Percentiles rank a stretch among this genome's conserved stretches.
phyloP scores from a whole-genome alignment of 2,329 filamentous ascomycete genomes.

The Colletotrichum higginsianum region DNA sequence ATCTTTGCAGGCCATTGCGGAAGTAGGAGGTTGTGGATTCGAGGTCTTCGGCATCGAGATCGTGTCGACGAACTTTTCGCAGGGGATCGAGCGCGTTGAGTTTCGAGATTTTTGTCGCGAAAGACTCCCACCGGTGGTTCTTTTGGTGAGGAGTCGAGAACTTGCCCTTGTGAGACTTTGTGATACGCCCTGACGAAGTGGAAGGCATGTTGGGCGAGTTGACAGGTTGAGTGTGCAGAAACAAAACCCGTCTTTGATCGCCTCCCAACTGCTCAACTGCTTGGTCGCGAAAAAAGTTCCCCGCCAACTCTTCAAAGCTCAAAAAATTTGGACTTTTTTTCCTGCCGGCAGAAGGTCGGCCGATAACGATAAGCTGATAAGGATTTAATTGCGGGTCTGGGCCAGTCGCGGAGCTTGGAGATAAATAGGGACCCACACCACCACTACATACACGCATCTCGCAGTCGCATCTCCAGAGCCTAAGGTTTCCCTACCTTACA shows the following conservation, averaged over 20 bases:
- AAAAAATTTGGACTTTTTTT: conserved; percentile 46
- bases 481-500: conserved; percentile 18
- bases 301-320: conserved; percentile 32
- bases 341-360: conserved; percentile 32
- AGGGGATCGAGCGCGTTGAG: conserved; percentile 92
- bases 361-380: conserved; percentile 44
- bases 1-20: conserved; percentile 84
- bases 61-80: conserved; percentile 87
- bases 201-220: conserved; percentile 68
- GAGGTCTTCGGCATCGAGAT: conserved; percentile 84
- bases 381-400: neutral
- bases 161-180: conserved; percentile 79
- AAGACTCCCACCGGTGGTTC: conserved; percentile 92
- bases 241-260: conserved; percentile 37
- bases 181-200: conserved; percentile 76
- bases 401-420: conserved; percentile 7
- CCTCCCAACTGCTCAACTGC: conserved; percentile 42
- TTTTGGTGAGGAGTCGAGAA: conserved; percentile 81
- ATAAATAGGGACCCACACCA: conserved; percentile 32
- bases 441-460: conserved; percentile 26
- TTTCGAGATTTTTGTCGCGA: conserved; percentile 90
- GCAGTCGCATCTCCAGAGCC: conserved; percentile 33
- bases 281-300: conserved; percentile 42
- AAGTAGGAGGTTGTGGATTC: conserved; percentile 89
- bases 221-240: conserved; percentile 36